Evolutionary conservation across 1,284 basidiomycete species (phyloP).

Genomic region (Fomitopsis pinicola): DNA sequence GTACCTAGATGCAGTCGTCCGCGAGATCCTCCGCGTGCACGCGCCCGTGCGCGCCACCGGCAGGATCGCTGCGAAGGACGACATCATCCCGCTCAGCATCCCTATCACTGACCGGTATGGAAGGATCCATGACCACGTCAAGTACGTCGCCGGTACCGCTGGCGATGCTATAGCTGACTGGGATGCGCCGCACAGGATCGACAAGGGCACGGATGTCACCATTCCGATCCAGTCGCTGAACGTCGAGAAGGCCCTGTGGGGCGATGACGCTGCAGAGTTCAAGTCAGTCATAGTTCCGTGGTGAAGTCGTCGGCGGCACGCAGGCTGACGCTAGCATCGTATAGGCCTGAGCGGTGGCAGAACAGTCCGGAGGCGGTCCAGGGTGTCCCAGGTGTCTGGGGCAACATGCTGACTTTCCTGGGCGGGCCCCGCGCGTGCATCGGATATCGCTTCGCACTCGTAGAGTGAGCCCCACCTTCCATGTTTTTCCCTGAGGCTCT

Average conservation of each 20-base stretch:
- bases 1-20: slow-evolving; percentile 65
- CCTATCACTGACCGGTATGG: slow-evolving; percentile 20
- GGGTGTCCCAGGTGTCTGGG: slow-evolving; percentile 54
- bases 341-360: slow-evolving; percentile 29
- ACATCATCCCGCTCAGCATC: slow-evolving; percentile 30
- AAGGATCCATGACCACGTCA: slow-evolving; percentile 26
- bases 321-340: slow-evolving; percentile 13
- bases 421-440: slow-evolving; percentile 61
- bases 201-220: slow-evolving; percentile 43
- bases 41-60: slow-evolving; percentile 47
- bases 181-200: slow-evolving; percentile 23
- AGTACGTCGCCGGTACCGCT: slow-evolving; percentile 2
- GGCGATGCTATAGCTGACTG: neutral
- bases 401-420: slow-evolving; percentile 56
- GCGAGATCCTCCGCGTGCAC: slow-evolving; percentile 67
- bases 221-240: slow-evolving; percentile 36
- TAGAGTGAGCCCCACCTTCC: slow-evolving; percentile 51
- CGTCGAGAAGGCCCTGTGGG: slow-evolving; percentile 7
- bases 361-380: slow-evolving; percentile 25
- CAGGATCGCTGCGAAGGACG: slow-evolving; percentile 48
- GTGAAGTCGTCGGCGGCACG: too few species aligned
- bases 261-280: neutral
- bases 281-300: too few species aligned
- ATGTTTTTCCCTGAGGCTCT: too few species aligned
- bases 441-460: slow-evolving; percentile 66